phyloP scores from a whole-genome alignment of 2,329 filamentous ascomycete species.

The Verticillium nonalfalfae region DNA sequence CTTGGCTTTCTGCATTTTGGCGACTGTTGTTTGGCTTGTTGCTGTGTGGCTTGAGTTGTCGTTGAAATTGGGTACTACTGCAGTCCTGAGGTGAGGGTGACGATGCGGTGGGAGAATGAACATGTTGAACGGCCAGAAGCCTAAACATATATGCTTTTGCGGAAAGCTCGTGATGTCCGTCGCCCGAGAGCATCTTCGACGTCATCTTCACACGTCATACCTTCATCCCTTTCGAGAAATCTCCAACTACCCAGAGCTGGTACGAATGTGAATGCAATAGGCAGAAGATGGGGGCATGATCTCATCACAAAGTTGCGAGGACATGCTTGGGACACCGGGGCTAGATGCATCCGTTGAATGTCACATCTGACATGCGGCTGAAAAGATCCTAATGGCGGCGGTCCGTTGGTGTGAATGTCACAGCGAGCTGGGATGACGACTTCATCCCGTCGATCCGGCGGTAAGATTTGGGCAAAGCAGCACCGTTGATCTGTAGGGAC shows the following conservation, averaged over 20 bases:
- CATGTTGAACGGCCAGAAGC: background rate
- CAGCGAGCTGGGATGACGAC: background rate
- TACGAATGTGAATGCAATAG: background rate
- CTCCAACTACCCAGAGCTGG: background rate
- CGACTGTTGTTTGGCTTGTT: background rate
- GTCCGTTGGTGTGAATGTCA: background rate
- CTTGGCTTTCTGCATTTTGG: conserved; percentile 59
- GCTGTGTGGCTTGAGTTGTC: background rate
- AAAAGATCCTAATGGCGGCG: background rate
- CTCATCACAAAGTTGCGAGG: background rate
- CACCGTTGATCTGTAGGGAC: background rate
- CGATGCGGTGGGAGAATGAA: background rate
- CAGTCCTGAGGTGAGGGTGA: background rate
- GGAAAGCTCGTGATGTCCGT: background rate
- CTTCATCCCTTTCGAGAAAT: background rate
- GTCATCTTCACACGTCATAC: background rate
- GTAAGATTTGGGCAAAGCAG: background rate
- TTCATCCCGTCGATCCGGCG: background rate
- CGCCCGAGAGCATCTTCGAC: background rate
- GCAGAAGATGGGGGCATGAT: background rate
- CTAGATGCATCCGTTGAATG: background rate
- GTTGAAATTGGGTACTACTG: background rate
- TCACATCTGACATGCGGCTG: background rate
- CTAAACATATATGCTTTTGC: background rate
- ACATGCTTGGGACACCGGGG: background rate